phyloP scores from a whole-genome alignment of 2,329 filamentous ascomycete genomes.

The Alternaria triticina region DNA sequence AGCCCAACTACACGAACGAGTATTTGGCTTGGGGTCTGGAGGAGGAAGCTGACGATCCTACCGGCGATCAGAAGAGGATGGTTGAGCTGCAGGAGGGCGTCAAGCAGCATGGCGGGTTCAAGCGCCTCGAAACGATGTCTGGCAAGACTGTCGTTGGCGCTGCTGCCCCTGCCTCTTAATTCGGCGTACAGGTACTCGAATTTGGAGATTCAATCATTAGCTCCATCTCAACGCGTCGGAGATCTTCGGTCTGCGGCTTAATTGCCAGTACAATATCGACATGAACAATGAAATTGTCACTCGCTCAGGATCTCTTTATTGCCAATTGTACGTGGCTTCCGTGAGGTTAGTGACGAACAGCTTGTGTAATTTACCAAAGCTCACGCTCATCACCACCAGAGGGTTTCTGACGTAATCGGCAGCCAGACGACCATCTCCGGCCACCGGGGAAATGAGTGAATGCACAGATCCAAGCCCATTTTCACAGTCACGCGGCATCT shows the following conservation, averaged over 20 bases:
- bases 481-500: too few relatives aligned
- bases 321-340: background rate
- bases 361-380: background rate
- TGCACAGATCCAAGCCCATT: too few relatives aligned
- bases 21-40: slow-evolving; percentile 72
- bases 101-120: slow-evolving; percentile 69
- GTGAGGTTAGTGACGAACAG: background rate
- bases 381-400: background rate
- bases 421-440: too few relatives aligned
- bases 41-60: slow-evolving; percentile 69
- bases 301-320: background rate
- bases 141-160: slow-evolving; percentile 23
- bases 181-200: background rate
- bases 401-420: too few relatives aligned
- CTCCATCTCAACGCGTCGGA: background rate
- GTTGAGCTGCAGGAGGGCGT: slow-evolving; percentile 71
- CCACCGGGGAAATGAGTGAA: too few relatives aligned
- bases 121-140: slow-evolving; percentile 49
- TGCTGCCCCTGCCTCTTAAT: slow-evolving; percentile 16
- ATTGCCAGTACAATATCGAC: background rate
- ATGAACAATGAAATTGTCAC: background rate
- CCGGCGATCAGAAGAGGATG: slow-evolving; percentile 78
- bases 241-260: background rate
- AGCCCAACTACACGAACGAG: slow-evolving; percentile 76
- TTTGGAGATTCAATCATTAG: slow-evolving; percentile 4